Percentiles rank a stretch among this genome's conserved stretches.
phyloP scores from a whole-genome alignment of 2,329 filamentous ascomycete species.

The Colletotrichum tropicale region DNA sequence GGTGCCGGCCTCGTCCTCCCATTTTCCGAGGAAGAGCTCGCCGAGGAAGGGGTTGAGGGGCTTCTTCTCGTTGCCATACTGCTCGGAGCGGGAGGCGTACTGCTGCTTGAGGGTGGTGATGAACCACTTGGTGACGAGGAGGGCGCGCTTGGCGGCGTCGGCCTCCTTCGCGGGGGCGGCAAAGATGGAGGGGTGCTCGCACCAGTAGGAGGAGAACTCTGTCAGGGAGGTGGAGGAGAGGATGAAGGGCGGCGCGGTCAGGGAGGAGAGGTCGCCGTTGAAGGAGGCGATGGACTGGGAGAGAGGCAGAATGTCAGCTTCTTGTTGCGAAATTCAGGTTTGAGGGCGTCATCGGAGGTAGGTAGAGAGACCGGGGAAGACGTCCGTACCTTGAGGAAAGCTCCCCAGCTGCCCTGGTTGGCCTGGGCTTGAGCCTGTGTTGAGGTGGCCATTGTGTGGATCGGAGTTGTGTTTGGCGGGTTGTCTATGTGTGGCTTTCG shows the following conservation, averaged over 20 bases:
- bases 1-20: conserved; percentile 81
- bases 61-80: conserved; percentile 93
- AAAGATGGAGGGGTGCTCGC: conserved; percentile 77
- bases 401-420: conserved; percentile 7
- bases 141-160: conserved; percentile 80
- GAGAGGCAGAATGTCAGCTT: background rate
- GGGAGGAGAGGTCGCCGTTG: conserved; percentile 79
- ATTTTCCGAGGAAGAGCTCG: conserved; percentile 91
- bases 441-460: conserved; percentile 3
- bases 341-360: background rate
- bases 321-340: background rate
- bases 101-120: conserved; percentile 91
- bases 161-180: conserved; percentile 80
- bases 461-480: background rate
- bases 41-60: conserved; percentile 95
- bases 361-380: background rate
- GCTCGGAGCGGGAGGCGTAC: conserved; percentile 75
- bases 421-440: conserved; percentile 3
- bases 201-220: conserved; percentile 85
- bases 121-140: conserved; percentile 96
- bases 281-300: conserved; percentile 76
- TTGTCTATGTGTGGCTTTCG: background rate
- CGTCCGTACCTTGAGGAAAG: conserved; percentile 17
- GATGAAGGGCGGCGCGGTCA: conserved; percentile 84
- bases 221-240: conserved; percentile 79